Percentiles rank a stretch among this genome's conserved stretches.
Evolutionary conservation across 148 eudicot species (phyloP).

Genomic region (Persicaria tinctoria): DNA sequence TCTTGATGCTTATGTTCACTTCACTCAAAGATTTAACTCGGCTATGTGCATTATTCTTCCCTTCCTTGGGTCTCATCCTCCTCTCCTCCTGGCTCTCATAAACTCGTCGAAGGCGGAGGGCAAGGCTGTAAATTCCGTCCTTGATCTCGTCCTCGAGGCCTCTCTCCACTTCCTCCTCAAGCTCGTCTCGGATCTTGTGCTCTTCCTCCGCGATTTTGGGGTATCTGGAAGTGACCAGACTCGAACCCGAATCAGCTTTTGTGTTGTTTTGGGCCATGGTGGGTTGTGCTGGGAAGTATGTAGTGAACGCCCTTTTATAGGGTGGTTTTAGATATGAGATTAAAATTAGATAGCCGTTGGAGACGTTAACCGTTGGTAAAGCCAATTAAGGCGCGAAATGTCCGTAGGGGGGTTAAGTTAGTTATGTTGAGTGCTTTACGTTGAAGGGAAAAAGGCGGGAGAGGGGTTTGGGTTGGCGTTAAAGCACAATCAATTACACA

Average conservation of each 20-base stretch:
- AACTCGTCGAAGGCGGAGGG: constrained; percentile 48
- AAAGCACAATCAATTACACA: constrained; percentile 14
- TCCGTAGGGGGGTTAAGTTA: constrained; percentile 14
- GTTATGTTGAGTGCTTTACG: neutral
- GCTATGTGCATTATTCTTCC: neutral
- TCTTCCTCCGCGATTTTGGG: constrained; percentile 35
- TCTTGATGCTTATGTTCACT: constrained; percentile 45
- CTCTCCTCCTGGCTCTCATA: constrained; percentile 45
- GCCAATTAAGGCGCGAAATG: constrained; percentile 40
- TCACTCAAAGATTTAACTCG: constrained; percentile 15
- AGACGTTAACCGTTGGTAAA: constrained; percentile 23
- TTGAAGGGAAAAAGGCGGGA: neutral
- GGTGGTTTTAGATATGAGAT: constrained; percentile 10
- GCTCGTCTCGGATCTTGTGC: constrained; percentile 44
- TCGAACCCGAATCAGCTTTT: neutral
- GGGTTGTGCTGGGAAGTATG: neutral
- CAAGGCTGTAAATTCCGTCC: constrained; percentile 55
- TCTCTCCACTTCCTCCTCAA: constrained; percentile 55
- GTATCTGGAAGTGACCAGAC: neutral
- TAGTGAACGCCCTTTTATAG: neutral
- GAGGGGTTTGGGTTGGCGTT: neutral
- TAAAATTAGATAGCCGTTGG: constrained; percentile 14
- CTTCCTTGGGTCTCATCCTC: neutral
- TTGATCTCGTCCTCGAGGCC: constrained; percentile 68
- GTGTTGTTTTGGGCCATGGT: neutral